A percentile compares a stretch with the other conserved stretches of the same genome.
These are phyloP conservation scores for Galeopsis tetrahit DNA, from an alignment of 257 asterid genomes.

Conservation along the genomic window DNA sequence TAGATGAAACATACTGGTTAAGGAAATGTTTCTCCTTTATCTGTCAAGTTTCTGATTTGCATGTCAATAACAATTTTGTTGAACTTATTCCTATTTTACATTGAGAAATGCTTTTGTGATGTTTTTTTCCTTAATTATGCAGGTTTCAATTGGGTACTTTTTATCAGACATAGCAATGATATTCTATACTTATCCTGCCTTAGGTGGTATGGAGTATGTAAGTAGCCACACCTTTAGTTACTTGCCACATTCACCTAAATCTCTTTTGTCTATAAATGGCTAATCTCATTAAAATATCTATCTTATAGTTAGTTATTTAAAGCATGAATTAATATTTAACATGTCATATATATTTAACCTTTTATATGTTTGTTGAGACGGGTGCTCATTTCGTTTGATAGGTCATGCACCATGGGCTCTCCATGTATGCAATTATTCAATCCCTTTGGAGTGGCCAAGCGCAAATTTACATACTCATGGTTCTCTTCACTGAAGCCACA, in stretches of 20 bases:
- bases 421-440: slow-evolving; percentile 69
- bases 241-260: neutral
- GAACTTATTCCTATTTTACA: neutral
- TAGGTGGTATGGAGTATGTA: slow-evolving; percentile 93
- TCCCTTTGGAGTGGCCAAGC: slow-evolving; percentile 86
- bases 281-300: neutral
- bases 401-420: slow-evolving; percentile 94
- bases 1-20: neutral
- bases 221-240: slow-evolving; percentile 41
- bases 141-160: slow-evolving; percentile 90
- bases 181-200: slow-evolving; percentile 63
- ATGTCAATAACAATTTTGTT: neutral
- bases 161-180: slow-evolving; percentile 85
- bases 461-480: slow-evolving; percentile 82
- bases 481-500: slow-evolving; percentile 88
- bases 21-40: neutral
- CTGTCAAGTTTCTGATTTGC: neutral
- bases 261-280: neutral
- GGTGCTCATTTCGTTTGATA: slow-evolving; percentile 33
- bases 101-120: slow-evolving; percentile 5
- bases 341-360: neutral
- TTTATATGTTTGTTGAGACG: neutral
- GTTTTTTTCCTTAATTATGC: slow-evolving; percentile 32
- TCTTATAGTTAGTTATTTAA: neutral
- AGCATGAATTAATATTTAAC: neutral